phyloP scores from a whole-genome alignment of 1,284 basidiomycete genomes.

The Tranzscheliella williamsii region DNA sequence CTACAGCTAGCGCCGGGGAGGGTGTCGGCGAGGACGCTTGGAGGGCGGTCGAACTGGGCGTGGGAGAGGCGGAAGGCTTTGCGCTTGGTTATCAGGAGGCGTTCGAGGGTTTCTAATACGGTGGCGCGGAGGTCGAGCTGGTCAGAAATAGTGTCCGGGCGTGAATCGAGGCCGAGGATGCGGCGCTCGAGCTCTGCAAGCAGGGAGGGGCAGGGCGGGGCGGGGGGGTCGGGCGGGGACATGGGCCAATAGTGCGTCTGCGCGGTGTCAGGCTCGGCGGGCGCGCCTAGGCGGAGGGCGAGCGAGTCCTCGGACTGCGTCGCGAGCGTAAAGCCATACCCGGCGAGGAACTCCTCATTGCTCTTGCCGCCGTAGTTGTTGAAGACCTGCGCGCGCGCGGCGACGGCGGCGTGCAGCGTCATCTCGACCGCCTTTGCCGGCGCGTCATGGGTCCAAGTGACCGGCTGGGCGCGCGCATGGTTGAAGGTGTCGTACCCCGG shows the following conservation, averaged over 20 bases:
- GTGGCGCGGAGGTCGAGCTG: constrained; percentile 7
- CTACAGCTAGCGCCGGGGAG: too few relatives aligned
- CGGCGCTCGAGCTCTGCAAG: constrained; percentile 3
- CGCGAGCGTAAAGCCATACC: constrained; percentile 49
- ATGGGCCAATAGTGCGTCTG: constrained; percentile 21
- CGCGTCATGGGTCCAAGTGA: constrained; percentile 42
- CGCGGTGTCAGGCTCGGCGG: background rate
- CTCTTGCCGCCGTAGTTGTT: constrained; percentile 59
- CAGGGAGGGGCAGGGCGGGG: constrained; percentile 16
- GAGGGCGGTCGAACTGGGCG: constrained; percentile 2
- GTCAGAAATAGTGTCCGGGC: background rate
- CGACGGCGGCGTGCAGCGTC: constrained; percentile 6
- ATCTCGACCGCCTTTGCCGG: constrained; percentile 1
- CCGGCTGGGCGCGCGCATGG: constrained; percentile 40
- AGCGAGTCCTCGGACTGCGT: constrained; percentile 40
- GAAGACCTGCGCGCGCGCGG: constrained; percentile 31
- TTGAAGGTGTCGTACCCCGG: constrained; percentile 55
- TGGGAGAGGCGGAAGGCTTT: constrained; percentile 19
- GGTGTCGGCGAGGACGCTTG: too few relatives aligned
- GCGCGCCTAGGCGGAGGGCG: constrained; percentile 21
- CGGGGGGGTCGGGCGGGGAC: background rate
- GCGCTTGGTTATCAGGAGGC: constrained; percentile 16
- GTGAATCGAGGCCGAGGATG: background rate
- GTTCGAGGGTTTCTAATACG: constrained; percentile 24
- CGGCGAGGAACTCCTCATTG: constrained; percentile 52